These are phyloP conservation scores for Gossypium aridum DNA, from an alignment of 441 rosid species.

Conservation along the genomic window DNA sequence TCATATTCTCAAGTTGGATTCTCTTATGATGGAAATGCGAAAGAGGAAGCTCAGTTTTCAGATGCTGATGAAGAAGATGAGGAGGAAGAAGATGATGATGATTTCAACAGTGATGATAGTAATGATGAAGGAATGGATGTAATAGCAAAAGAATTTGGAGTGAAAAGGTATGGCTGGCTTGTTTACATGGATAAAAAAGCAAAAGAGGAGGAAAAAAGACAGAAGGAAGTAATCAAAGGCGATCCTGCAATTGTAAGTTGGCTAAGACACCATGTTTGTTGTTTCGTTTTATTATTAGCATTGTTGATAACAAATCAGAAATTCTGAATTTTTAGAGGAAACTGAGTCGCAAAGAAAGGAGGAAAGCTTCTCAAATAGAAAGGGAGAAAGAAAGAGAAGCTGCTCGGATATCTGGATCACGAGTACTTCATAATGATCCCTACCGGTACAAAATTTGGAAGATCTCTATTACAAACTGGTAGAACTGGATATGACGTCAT, in stretches of 20 bases:
- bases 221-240: conserved; percentile 92
- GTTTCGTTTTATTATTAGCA: background rate
- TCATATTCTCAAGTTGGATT: conserved; percentile 91
- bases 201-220: conserved; percentile 91
- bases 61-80: conserved; percentile 65
- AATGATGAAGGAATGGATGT: conserved; percentile 89
- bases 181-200: conserved; percentile 91
- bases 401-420: conserved; percentile 53
- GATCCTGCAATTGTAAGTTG: conserved; percentile 93
- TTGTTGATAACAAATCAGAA: conserved; percentile 7
- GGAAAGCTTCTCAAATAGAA: conserved; percentile 86
- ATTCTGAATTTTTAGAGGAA: conserved; percentile 54
- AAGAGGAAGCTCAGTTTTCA: conserved; percentile 45
- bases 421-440: conserved; percentile 76
- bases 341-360: conserved; percentile 93
- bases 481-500: background rate
- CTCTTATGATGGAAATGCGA: conserved; percentile 70
- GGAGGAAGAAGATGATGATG: conserved; percentile 65
- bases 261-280: background rate
- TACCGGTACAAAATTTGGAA: conserved; percentile 51
- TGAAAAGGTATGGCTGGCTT: conserved; percentile 93
- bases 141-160: conserved; percentile 87
- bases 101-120: conserved; percentile 86
- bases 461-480: background rate
- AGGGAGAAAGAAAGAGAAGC: conserved; percentile 89